phyloP scores from a whole-genome alignment of 1,284 basidiomycete genomes.

The Erythrobasidium hasegawianum region DNA sequence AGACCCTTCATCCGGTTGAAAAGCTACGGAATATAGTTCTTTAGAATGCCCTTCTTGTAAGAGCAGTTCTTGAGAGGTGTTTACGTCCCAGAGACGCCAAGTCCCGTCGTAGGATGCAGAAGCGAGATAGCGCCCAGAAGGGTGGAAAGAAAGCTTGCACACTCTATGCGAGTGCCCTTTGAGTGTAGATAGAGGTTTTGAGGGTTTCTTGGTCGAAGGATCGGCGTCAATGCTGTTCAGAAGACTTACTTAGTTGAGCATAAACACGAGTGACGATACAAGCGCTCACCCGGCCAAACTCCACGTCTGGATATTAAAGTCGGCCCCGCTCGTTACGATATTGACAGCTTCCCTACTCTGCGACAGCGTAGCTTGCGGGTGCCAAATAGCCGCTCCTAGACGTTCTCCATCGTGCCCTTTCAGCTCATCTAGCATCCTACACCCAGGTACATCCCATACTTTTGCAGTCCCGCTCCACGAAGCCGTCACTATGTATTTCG shows the following conservation, averaged over 20 bases:
- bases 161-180: conserved; percentile 87
- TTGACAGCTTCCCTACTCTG: conserved; percentile 69
- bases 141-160: conserved; percentile 91
- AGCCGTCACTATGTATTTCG: conserved; percentile 78
- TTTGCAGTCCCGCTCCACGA: conserved; percentile 95
- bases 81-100: conserved; percentile 96
- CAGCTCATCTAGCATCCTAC: conserved; percentile 38
- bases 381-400: conserved; percentile 95
- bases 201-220: conserved; percentile 21
- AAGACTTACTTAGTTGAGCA: too few relatives aligned
- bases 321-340: conserved; percentile 85
- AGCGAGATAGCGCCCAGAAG: conserved; percentile 84
- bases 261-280: too few relatives aligned
- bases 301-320: conserved; percentile 83
- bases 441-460: conserved; percentile 86
- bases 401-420: conserved; percentile 63
- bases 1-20: conserved; percentile 84
- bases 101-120: conserved; percentile 96
- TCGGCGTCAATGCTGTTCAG: conserved; percentile 26
- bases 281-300: conserved; percentile 73
- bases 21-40: conserved; percentile 91
- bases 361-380: conserved; percentile 83
- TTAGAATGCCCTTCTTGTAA: conserved; percentile 96
- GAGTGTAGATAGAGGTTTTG: conserved; percentile 66
- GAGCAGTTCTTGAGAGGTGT: conserved; percentile 72